These are phyloP conservation scores for Polytrichum commune DNA, from an alignment of 225 moss, liverwort and hornwort genomes.

Conservation along the genomic window DNA sequence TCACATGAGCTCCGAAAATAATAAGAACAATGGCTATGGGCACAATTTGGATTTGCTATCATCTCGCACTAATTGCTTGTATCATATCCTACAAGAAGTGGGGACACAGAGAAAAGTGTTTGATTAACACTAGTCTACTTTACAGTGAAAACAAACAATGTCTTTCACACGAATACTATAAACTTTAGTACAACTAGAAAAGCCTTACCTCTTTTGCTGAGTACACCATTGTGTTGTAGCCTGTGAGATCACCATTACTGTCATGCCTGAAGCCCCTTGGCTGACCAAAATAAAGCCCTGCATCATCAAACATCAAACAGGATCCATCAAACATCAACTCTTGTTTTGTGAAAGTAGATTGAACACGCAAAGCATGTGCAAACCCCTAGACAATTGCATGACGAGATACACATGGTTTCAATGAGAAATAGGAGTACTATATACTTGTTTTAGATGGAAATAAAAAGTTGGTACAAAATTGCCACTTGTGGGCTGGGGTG, in stretches of 20 bases:
- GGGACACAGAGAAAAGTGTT: too few relatives aligned
- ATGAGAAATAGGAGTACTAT: neutral
- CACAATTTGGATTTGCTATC: too few relatives aligned
- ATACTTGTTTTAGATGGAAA: neutral
- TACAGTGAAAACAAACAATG: too few relatives aligned
- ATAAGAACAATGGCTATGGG: too few relatives aligned
- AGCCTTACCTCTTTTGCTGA: slow-evolving; percentile 68
- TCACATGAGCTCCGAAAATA: too few relatives aligned
- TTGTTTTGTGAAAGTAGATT: slow-evolving; percentile 3
- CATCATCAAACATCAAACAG: slow-evolving; percentile 19
- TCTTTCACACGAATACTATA: neutral
- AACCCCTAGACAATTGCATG: neutral
- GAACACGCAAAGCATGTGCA: neutral
- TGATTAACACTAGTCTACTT: too few relatives aligned
- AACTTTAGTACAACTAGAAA: neutral
- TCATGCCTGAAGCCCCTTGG: slow-evolving; percentile 79
- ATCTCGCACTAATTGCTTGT: too few relatives aligned
- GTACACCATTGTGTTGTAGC: slow-evolving; percentile 89
- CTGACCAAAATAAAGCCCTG: slow-evolving; percentile 96
- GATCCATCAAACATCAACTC: slow-evolving; percentile 10
- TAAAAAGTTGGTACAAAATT: slow-evolving; percentile 3
- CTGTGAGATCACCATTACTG: slow-evolving; percentile 59
- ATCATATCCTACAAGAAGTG: too few relatives aligned
- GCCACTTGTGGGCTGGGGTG: slow-evolving; percentile 1
- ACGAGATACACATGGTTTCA: neutral